These are phyloP conservation scores for Naganishia cerealis DNA, from an alignment of 1,284 basidiomycete species.

Conservation along the genomic window DNA sequence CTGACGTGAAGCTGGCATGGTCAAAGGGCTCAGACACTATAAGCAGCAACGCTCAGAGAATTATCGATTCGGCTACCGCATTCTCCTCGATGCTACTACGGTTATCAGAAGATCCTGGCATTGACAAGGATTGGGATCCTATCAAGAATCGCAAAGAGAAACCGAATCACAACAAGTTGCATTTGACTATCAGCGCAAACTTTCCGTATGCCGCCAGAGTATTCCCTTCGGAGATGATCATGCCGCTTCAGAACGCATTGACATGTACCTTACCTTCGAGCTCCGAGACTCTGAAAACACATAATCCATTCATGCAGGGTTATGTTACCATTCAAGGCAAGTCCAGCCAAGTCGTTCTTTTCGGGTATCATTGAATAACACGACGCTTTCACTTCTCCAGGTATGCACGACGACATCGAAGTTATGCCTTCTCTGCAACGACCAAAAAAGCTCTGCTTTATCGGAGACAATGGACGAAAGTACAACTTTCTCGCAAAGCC, in stretches of 20 bases:
- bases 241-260: constrained; percentile 90
- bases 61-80: constrained; percentile 50
- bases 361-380: neutral
- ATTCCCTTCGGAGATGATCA: constrained; percentile 69
- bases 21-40: neutral
- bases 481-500: constrained; percentile 97
- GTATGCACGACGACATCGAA: constrained; percentile 80
- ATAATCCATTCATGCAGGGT: constrained; percentile 79
- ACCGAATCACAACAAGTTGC: constrained; percentile 33
- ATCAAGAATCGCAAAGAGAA: constrained; percentile 45
- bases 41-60: constrained; percentile 44
- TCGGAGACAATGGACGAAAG: constrained; percentile 74
- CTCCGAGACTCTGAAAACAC: constrained; percentile 62
- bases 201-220: constrained; percentile 66
- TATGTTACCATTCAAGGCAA: constrained; percentile 75
- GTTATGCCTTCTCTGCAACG: constrained; percentile 91
- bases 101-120: constrained; percentile 44
- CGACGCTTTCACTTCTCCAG: constrained; percentile 53
- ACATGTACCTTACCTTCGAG: constrained; percentile 81
- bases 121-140: constrained; percentile 40
- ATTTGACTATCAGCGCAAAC: constrained; percentile 46
- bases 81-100: constrained; percentile 44
- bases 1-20: neutral
- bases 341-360: constrained; percentile 35
- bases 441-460: constrained; percentile 86